Percentiles rank a stretch among this genome's conserved stretches.
These are phyloP conservation scores for Crithidia fasciculata DNA, from an alignment of 208 protist species.

Conservation along the genomic window DNA sequence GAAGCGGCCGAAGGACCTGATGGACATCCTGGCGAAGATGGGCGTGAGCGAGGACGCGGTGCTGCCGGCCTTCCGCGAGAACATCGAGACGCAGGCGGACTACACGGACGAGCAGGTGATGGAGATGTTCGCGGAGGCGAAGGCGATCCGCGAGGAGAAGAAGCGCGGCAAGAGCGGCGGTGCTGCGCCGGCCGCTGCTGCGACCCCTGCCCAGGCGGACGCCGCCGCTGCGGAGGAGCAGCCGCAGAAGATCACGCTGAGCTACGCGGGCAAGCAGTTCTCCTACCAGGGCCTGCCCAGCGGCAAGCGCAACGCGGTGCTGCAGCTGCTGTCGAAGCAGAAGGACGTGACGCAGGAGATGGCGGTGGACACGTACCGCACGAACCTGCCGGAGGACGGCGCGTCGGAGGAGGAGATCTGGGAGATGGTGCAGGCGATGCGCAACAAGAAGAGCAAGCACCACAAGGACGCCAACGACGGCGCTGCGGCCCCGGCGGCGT, in stretches of 20 bases:
- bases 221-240: constrained; percentile 46
- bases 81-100: constrained; percentile 56
- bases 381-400: constrained; percentile 58
- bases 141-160: constrained; percentile 57
- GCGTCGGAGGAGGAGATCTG: constrained; percentile 65
- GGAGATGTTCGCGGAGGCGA: constrained; percentile 46
- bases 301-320: constrained; percentile 63
- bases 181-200: not conserved
- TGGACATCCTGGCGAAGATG: constrained; percentile 84
- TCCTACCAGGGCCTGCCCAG: constrained; percentile 78
- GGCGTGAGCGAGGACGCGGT: constrained; percentile 48
- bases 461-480: constrained; percentile 18
- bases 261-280: constrained; percentile 69
- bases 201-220: not conserved
- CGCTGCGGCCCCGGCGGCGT: not conserved
- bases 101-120: constrained; percentile 66
- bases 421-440: constrained; percentile 47
- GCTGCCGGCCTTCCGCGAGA: constrained; percentile 67
- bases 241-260: constrained; percentile 67
- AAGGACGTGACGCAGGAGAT: constrained; percentile 48
- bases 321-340: constrained; percentile 80
- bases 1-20: constrained; percentile 69
- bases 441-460: constrained; percentile 35
- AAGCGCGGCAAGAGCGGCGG: constrained; percentile 15
- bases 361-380: constrained; percentile 68